Percentiles rank a stretch among this genome's conserved stretches.
Conservation (phyloP, 805 yeast species). For the Sungouiozyma intestinalis region DNA sequence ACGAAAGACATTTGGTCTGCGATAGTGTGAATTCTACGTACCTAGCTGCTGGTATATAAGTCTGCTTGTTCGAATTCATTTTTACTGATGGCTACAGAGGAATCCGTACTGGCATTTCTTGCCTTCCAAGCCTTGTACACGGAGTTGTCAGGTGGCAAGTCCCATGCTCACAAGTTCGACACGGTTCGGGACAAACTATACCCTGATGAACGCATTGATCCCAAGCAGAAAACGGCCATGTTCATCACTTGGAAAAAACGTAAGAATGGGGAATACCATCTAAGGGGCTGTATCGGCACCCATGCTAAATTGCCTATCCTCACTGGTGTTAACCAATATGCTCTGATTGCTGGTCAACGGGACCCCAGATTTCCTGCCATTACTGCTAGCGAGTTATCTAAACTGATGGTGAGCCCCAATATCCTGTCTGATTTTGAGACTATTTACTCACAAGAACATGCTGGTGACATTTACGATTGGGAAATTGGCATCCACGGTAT, state of each 20-base stretch:
- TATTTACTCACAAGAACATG: conserved; percentile 37
- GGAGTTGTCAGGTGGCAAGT: conserved; percentile 6
- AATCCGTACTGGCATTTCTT: conserved; percentile 25
- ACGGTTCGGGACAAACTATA: conserved; percentile 12
- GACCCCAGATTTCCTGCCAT: conserved; percentile 76
- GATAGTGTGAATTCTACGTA: no score
- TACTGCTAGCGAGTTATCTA: conserved; percentile 39
- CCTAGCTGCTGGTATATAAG: no score
- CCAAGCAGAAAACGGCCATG: conserved; percentile 39
- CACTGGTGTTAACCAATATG: conserved; percentile 49
- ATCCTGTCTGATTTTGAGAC: conserved; percentile 31
- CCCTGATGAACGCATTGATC: conserved; percentile 7
- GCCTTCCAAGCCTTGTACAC: conserved; percentile 25
- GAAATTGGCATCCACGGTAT: conserved; percentile 75
- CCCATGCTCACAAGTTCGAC: conserved; percentile 3
- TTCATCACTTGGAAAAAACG: conserved; percentile 80
- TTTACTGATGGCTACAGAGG: neutral
- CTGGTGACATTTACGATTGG: conserved; percentile 56
- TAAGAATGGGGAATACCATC: conserved; percentile 12
- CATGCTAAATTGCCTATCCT: conserved; percentile 47
- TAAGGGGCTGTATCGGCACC: conserved; percentile 94
- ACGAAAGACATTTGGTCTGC: no score
- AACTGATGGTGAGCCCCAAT: conserved; percentile 32
- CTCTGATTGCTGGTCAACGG: conserved; percentile 61
- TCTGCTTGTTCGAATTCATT: no score